Evolutionary conservation across 2,329 filamentous ascomycete species (phyloP).

Genomic region (Beauveria medogensis): DNA sequence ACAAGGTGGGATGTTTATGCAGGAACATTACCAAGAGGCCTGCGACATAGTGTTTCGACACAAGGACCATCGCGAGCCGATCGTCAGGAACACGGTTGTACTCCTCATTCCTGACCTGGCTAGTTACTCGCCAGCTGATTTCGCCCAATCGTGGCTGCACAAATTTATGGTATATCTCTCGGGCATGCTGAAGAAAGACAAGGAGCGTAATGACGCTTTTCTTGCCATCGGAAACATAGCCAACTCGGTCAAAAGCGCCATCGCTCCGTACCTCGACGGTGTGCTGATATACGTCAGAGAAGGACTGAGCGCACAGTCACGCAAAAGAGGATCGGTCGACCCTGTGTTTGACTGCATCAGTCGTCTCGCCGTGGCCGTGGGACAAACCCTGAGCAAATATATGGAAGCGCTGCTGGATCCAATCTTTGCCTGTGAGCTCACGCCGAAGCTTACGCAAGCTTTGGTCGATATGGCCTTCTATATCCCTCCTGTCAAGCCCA

Average conservation of each 20-base stretch:
- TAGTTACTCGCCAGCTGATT: conserved; percentile 85
- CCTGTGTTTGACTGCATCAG: conserved; percentile 98
- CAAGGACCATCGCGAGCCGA: conserved; percentile 83
- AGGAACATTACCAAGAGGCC: conserved; percentile 81
- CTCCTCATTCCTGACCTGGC: conserved; percentile 87
- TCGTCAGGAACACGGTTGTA: conserved; percentile 84
- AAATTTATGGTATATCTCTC: conserved; percentile 97
- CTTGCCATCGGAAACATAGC: conserved; percentile 93
- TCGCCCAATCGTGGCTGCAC: conserved; percentile 79
- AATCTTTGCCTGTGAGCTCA: conserved; percentile 93
- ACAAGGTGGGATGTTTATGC: conserved; percentile 99
- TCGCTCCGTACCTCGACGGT: conserved; percentile 88
- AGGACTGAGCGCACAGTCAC: conserved; percentile 73
- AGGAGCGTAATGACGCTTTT: conserved; percentile 89
- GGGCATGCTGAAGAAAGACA: conserved; percentile 87
- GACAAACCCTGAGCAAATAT: conserved; percentile 95
- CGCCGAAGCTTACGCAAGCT: conserved; percentile 87
- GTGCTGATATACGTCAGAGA: conserved; percentile 92
- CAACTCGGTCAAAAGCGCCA: conserved; percentile 90
- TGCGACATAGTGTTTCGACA: conserved; percentile 90
- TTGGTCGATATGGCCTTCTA: conserved; percentile 98
- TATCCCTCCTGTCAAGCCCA: conserved; percentile 86
- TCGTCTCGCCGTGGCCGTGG: conserved; percentile 87
- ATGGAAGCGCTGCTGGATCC: conserved; percentile 93
- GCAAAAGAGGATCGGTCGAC: conserved; percentile 55